phyloP scores from a whole-genome alignment of 179 eudicot species.

The Actinidia chinensis region DNA sequence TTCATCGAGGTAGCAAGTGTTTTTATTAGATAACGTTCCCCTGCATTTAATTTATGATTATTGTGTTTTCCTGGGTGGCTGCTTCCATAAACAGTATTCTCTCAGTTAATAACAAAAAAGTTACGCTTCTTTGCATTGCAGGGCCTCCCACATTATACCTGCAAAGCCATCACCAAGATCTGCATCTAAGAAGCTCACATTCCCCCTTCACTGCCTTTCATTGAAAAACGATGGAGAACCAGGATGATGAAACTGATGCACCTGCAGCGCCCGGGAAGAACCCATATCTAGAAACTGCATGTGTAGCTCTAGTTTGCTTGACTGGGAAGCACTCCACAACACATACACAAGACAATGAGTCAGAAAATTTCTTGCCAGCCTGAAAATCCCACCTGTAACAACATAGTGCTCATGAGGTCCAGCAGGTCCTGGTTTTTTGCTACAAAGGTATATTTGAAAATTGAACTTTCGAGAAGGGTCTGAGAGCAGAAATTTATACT shows the following conservation, averaged over 20 bases:
- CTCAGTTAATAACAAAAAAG: neutral
- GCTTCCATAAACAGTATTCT: neutral
- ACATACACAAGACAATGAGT: conserved; percentile 76
- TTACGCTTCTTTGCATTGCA: conserved; percentile 25
- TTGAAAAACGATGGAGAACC: conserved; percentile 60
- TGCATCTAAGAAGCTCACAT: conserved; percentile 67
- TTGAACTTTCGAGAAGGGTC: conserved; percentile 82
- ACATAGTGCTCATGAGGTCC: conserved; percentile 87
- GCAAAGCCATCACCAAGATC: conserved; percentile 74
- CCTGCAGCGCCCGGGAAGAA: conserved; percentile 59
- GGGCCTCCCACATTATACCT: conserved; percentile 50
- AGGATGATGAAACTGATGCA: conserved; percentile 71
- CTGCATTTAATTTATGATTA: conserved; percentile 1
- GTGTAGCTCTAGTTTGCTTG: conserved; percentile 86
- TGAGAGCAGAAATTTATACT: conserved; percentile 75
- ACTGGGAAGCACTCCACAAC: conserved; percentile 97
- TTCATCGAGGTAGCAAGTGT: neutral
- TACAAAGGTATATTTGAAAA: conserved; percentile 91
- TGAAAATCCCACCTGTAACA: conserved; percentile 64
- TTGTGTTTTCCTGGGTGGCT: neutral
- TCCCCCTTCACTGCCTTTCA: conserved; percentile 82
- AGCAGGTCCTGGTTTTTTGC: conserved; percentile 88
- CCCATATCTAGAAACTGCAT: conserved; percentile 76
- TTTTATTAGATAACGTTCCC: neutral
- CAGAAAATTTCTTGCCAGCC: conserved; percentile 76